Evolutionary conservation across 1,139 yeast species (phyloP).

Genomic region (Suhomyces coccinellae): DNA sequence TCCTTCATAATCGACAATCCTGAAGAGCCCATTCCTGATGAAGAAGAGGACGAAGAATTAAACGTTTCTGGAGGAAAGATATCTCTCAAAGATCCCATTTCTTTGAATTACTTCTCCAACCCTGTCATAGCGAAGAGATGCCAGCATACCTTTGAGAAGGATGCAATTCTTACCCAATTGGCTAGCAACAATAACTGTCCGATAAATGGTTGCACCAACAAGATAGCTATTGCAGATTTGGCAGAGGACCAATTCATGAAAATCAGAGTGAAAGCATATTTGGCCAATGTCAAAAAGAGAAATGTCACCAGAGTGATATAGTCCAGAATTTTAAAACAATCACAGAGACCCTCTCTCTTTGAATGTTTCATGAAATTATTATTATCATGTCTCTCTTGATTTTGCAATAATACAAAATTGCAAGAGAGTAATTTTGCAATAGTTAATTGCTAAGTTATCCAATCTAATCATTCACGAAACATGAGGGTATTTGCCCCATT

Average conservation of each 20-base stretch:
- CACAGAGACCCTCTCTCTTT: no score
- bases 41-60: constrained; percentile 54
- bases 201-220: constrained; percentile 46
- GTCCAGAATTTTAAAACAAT: no score
- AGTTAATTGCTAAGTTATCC: no score
- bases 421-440: no score
- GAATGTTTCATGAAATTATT: no score
- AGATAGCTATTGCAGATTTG: constrained; percentile 31
- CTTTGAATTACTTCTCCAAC: constrained; percentile 47
- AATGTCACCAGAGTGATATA: constrained; percentile 14
- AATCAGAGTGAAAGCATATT: constrained; percentile 46
- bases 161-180: constrained; percentile 39
- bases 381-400: no score
- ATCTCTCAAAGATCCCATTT: constrained; percentile 64
- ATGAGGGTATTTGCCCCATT: no score
- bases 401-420: no score
- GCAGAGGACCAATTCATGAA: constrained; percentile 49
- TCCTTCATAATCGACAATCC: constrained; percentile 37
- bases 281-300: constrained; percentile 15
- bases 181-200: constrained; percentile 39
- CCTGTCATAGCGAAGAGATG: constrained; percentile 59
- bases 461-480: no score
- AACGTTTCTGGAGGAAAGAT: constrained; percentile 67
- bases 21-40: constrained; percentile 41
- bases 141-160: constrained; percentile 60